A percentile compares a stretch with the other conserved stretches of the same genome.
These are phyloP conservation scores for Malus asiatica DNA, from an alignment of 306 rosid species.

Conservation along the genomic window DNA sequence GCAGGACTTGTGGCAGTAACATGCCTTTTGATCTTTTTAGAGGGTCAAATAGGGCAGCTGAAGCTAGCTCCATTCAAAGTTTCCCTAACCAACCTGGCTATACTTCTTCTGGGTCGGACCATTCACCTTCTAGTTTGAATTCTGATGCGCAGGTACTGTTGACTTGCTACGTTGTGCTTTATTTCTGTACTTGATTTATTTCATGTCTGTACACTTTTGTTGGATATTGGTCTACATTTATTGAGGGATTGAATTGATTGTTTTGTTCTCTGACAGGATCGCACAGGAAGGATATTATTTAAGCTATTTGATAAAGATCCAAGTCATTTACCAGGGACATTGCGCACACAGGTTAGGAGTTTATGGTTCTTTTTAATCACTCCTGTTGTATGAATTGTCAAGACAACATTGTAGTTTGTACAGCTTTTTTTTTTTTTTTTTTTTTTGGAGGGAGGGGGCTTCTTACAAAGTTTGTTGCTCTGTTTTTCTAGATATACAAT, in stretches of 20 bases:
- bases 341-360: slow-evolving; percentile 67
- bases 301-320: slow-evolving; percentile 92
- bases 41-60: slow-evolving; percentile 44
- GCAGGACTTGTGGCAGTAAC: slow-evolving; percentile 34
- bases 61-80: slow-evolving; percentile 48
- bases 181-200: background rate
- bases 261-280: slow-evolving; percentile 47
- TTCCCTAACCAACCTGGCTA: slow-evolving; percentile 72
- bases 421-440: background rate
- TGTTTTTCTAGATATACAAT: slow-evolving; percentile 44
- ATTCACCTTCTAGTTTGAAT: slow-evolving; percentile 84
- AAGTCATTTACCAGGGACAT: slow-evolving; percentile 65
- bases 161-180: background rate
- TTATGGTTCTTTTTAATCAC: background rate
- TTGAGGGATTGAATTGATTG: slow-evolving; percentile 8
- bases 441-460: background rate
- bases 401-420: background rate
- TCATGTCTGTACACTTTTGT: background rate
- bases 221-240: slow-evolving; percentile 1
- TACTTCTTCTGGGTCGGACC: slow-evolving; percentile 80
- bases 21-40: slow-evolving; percentile 70
- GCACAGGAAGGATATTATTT: slow-evolving; percentile 73
- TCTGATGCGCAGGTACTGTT: slow-evolving; percentile 75
- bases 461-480: background rate
- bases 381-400: background rate